phyloP scores from a whole-genome alignment of 108 stramenopile genomes.

The Cafeteria roenbergensis region DNA sequence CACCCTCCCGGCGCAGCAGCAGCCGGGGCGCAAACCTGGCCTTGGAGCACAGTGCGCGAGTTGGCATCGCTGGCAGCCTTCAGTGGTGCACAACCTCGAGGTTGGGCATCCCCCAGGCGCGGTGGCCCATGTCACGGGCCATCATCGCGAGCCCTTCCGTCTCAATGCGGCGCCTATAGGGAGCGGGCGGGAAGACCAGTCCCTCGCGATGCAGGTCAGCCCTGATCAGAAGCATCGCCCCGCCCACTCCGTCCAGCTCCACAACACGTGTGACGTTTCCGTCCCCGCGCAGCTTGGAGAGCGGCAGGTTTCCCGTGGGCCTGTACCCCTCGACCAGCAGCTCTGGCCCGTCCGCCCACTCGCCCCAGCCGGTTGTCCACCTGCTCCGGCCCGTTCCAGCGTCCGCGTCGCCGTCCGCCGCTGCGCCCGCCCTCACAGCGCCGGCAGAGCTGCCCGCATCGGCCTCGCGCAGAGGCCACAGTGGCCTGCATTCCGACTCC shows the following conservation, averaged over 20 bases:
- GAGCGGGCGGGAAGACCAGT: slow-evolving; percentile 7
- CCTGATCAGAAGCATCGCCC: slow-evolving; percentile 2
- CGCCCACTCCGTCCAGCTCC: neutral
- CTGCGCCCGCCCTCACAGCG: too few relatives aligned
- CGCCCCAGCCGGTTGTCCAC: too few relatives aligned
- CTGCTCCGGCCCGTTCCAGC: too few relatives aligned
- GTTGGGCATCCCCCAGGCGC: neutral
- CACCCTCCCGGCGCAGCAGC: too few relatives aligned
- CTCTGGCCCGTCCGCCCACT: neutral
- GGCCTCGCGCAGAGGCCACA: too few relatives aligned
- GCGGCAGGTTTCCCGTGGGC: neutral
- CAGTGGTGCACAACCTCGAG: slow-evolving; percentile 6
- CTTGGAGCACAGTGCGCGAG: too few relatives aligned
- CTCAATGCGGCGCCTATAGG: neutral
- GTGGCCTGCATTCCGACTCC: too few relatives aligned
- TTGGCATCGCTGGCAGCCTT: neutral
- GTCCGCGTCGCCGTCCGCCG: too few relatives aligned
- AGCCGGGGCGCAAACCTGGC: too few relatives aligned
- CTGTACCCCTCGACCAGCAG: neutral
- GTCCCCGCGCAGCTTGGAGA: neutral
- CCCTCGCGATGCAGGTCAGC: slow-evolving; percentile 9
- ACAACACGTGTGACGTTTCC: neutral
- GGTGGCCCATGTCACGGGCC: slow-evolving; percentile 7
- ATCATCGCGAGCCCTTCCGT: slow-evolving; percentile 6
- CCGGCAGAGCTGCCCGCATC: too few relatives aligned